Conservation (phyloP, 2,329 filamentous ascomycete genomes). For the Talaromyces sp. region DNA sequence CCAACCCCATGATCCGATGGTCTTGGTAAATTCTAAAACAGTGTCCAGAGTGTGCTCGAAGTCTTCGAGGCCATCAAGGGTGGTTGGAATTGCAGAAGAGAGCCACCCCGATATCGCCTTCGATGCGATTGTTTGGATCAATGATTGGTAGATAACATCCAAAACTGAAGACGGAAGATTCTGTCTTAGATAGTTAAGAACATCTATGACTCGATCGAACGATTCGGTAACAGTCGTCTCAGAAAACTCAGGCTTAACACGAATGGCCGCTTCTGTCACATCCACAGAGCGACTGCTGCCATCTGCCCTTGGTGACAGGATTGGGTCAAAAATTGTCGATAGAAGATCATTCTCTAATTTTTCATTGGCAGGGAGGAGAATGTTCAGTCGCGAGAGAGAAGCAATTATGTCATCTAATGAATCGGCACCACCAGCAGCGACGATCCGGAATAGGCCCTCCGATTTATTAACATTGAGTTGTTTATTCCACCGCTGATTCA, state of each 20-base stretch:
- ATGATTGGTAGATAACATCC: constrained; percentile 63
- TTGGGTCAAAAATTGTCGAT: constrained; percentile 34
- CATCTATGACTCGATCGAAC: constrained; percentile 46
- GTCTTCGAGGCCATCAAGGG: constrained; percentile 67
- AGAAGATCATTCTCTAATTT: constrained; percentile 39
- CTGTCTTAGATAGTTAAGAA: constrained; percentile 56
- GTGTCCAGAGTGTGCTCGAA: constrained; percentile 73
- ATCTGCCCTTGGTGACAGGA: constrained; percentile 31
- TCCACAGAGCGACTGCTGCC: constrained; percentile 30
- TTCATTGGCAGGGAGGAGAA: constrained; percentile 33
- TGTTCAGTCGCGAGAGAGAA: constrained; percentile 34
- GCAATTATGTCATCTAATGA: constrained; percentile 35
- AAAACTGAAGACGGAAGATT: constrained; percentile 54
- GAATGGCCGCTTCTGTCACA: constrained; percentile 32
- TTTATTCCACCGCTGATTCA: constrained; percentile 71
- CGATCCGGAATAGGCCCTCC: constrained; percentile 59
- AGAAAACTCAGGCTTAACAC: constrained; percentile 27
- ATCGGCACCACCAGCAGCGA: constrained; percentile 47
- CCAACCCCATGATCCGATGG: constrained; percentile 66
- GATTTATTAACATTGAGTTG: constrained; percentile 66
- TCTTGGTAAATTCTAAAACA: constrained; percentile 65
- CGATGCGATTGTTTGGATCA: constrained; percentile 70
- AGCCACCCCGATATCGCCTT: constrained; percentile 75
- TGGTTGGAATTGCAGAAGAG: constrained; percentile 72
- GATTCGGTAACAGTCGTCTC: constrained; percentile 37